Evolutionary conservation across 306 rosid genomes (phyloP), one percentile per base, ranked within the genome.

Genomic region (Pterocarpus macrocarpus): DNA sequence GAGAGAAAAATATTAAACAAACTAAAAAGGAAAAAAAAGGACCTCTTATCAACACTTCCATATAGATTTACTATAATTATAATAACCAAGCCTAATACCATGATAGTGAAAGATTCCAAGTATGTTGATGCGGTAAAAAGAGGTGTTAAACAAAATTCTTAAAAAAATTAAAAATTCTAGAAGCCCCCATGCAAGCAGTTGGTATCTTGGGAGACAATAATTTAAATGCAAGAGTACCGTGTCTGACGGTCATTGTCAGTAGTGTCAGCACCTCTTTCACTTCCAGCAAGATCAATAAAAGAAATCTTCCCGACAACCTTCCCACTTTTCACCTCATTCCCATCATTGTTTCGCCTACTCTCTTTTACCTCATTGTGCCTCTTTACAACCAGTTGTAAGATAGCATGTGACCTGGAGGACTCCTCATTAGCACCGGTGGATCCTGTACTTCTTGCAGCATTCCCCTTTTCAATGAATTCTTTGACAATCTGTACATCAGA

Each of bases 191-290:
- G 65, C 49, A 63, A 69, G 80, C 32, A 79, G 71, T 62, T 62
- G 8, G 32, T 43, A 81, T 79, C 45, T 65, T 14, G 34, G 52
- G n/a, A 62, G 52, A 44, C 34, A 52, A 80, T 70, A 44, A 69
- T 44, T 9, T 69, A 33, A 55, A 64, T 33, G 49, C 41, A 35
- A 71, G 14, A 53, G 47, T 85, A 93, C 98, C 99, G 90, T 10
- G 99, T 95, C 81, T 95, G 99, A 39, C 99, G 94, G 76, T 95
- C 99, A 88, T 95, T 93, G 86, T 95, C 99, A 64, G 99, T 95
- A 72, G 99, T 95, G 90, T 93, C 99, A 22, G 99, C 99, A 39
- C 99, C 99, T 86, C 99, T 91, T 92, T 95, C 99, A 83, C 98
- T 95, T 66, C 99, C 99, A 77, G 99, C 99, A 76, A 95, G 97